Evolutionary conservation across 2,329 filamentous ascomycete species (phyloP), one percentile per base, ranked within the genome.

Genomic region (Monilinia vaccinii-corymbosi): DNA sequence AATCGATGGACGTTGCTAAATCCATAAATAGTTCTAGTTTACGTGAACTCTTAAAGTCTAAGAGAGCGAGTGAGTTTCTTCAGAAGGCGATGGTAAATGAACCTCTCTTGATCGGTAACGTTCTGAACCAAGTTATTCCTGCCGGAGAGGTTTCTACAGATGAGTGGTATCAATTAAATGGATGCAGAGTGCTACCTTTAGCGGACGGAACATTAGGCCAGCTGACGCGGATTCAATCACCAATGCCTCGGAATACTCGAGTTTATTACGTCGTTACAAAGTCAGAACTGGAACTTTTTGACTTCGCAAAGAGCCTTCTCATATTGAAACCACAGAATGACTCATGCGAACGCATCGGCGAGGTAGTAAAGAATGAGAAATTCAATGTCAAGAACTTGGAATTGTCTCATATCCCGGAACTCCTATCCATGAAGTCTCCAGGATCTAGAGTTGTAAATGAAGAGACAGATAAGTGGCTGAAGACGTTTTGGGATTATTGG

Each of bases 111-210:
- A 58, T 65, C 16, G 32, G 52, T 13, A 50, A 51, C 5, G 38
- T 68, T 10, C 40, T 67, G 4, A 5, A 50, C 42, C 52, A 60
- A 23, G 11, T 56, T 1, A 60, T 61, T 55, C 64, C 57, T 42
- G 36, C 40, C 16, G 59, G 40, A 31, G 50, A 58, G 3, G 11
- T 23, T 32, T 18, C 36, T 28, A 6, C 53, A 25, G 28, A 42
- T 4, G 65, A 62, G 18, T 40, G 64, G 13, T 40, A 63, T 18
- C 52, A 66, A 11, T 57, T 72, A 16, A 60, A 68, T 38, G 67
- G 65, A 9, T 71, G 70, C 46, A 56, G 61, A 25, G 48, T 72
- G 55, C 28, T 71, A 8, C 70, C 68, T 5, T 63, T 72, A 7
- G 60, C 55, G 28, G 58, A 69, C 47, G 64, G 65, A 16, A 65